Conservation (phyloP, 1,284 basidiomycete species). For the Mycosarcoma mackinlayi region DNA sequence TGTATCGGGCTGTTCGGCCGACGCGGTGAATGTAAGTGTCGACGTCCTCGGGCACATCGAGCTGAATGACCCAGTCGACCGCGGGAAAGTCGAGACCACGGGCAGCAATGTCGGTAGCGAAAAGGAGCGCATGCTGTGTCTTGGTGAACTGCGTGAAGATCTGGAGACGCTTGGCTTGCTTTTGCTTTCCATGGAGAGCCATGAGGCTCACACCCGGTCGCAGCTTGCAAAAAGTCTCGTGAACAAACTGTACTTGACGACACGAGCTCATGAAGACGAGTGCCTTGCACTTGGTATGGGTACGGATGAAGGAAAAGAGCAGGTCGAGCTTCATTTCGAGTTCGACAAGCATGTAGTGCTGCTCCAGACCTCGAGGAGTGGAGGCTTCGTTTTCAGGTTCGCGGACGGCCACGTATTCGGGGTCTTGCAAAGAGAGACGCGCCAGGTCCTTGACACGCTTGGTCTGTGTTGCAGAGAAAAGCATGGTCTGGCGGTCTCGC, state of each 20-base stretch:
- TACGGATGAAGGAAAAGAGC: constrained; percentile 94
- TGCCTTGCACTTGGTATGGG: constrained; percentile 89
- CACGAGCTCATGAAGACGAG: constrained; percentile 95
- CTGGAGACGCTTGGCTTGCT: constrained; percentile 84
- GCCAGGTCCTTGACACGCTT: constrained; percentile 89
- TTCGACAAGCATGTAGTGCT: constrained; percentile 86
- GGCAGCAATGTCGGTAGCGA: constrained; percentile 90
- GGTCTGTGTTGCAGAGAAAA: constrained; percentile 97
- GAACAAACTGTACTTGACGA: constrained; percentile 89
- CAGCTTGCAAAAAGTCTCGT: constrained; percentile 93
- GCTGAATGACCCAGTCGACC: constrained; percentile 96
- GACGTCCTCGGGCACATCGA: constrained; percentile 98
- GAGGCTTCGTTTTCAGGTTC: constrained; percentile 66
- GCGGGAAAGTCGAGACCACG: constrained; percentile 96
- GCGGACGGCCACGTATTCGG: constrained; percentile 76
- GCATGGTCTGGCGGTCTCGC: constrained; percentile 78
- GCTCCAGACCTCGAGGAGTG: constrained; percentile 81
- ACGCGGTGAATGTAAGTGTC: constrained; percentile 98
- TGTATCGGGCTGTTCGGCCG: constrained; percentile 92
- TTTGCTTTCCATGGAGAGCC: constrained; percentile 95
- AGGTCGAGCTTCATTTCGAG: constrained; percentile 90
- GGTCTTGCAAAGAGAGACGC: constrained; percentile 85
- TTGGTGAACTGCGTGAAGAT: constrained; percentile 64
- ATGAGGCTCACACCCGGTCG: constrained; percentile 92
- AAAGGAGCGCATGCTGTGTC: constrained; percentile 62